Conservation (phyloP, 441 rosid species). For the Biscutella laevigata region DNA sequence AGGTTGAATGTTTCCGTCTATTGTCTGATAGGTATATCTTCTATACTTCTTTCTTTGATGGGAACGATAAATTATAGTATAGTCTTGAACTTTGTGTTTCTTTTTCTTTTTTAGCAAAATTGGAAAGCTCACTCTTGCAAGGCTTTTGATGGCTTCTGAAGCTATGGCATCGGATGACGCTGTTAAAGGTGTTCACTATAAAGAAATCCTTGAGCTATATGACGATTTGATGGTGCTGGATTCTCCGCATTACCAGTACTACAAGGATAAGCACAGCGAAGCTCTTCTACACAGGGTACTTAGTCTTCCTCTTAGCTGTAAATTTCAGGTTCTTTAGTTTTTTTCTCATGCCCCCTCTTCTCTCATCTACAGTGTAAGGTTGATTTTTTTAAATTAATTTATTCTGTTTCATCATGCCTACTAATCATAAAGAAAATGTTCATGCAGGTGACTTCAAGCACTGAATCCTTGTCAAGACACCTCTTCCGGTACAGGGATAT, state of each 20-base stretch:
- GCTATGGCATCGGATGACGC: conserved; percentile 26
- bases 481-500: conserved; percentile 35
- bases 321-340: background rate
- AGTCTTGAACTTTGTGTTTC: background rate
- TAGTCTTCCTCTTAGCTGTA: conserved; percentile 6
- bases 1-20: conserved; percentile 46
- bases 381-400: no score
- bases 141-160: conserved; percentile 66
- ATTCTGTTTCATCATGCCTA: conserved; percentile 9
- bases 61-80: background rate
- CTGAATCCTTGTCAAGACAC: conserved; percentile 39
- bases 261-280: conserved; percentile 63
- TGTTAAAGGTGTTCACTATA: conserved; percentile 32
- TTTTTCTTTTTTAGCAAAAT: conserved; percentile 48
- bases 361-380: background rate
- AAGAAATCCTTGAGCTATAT: conserved; percentile 56
- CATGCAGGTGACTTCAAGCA: conserved; percentile 60
- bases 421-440: conserved; percentile 11
- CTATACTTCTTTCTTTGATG: conserved; percentile 3
- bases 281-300: conserved; percentile 59
- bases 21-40: conserved; percentile 50
- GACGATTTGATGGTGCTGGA: conserved; percentile 60
- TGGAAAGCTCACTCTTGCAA: conserved; percentile 87
- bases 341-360: no score
- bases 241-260: conserved; percentile 53